Base-by-base conservation (phyloP, 768 basidiomycete genomes). In the Suillus ampliporus region DNA sequence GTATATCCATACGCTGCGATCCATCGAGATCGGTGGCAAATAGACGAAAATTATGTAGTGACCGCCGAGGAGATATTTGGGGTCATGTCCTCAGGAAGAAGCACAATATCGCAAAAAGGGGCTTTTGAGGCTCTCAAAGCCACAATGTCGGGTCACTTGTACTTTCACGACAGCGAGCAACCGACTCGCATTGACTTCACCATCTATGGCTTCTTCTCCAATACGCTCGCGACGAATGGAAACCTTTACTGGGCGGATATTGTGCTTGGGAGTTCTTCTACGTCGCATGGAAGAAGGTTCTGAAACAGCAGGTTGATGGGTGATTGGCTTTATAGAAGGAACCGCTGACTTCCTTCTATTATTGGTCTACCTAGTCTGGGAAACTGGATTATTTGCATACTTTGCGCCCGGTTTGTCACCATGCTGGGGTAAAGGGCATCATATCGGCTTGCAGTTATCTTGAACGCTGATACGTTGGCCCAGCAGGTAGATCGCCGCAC, bases 111-210 rank as follows among this genome's bases (percentile, higher is more conserved):
- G 58, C 67, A 76, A 58, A 69, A 60, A 57, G 75, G 78, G 61
- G 72, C 64, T 0, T 64, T 77, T 8, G 74, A 71, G 2, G 77
- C 68, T 0, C 72, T 76, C 53, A 74, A 72, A 44, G 61, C 57
- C 58, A 74, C 70, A 41, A 69, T 75, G n/a, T 34, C 64, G 7
- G 66, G 44, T 21, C 68, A 40, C 65, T 66, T 65, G 54, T 73
- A 67, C 54, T 65, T 76, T 26, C 76, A 76, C 21, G 73, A 61
- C 3, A 67, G 64, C 3, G 67, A 72, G 13, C 48, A 56, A 48
- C 75, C 73, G 1, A 77, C 75, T 0, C 62, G 66, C 51, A 69
- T 76, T 13, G 76, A 76, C 59, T 57, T 76, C 21, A 73, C 66
- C 10, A 65, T 72, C 48, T 69, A 70, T 38, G 76, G 63, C 17